Evolutionary conservation across 805 yeast genomes (phyloP), one percentile per base, ranked within the genome.

Genomic region (Starmerella geochares): DNA sequence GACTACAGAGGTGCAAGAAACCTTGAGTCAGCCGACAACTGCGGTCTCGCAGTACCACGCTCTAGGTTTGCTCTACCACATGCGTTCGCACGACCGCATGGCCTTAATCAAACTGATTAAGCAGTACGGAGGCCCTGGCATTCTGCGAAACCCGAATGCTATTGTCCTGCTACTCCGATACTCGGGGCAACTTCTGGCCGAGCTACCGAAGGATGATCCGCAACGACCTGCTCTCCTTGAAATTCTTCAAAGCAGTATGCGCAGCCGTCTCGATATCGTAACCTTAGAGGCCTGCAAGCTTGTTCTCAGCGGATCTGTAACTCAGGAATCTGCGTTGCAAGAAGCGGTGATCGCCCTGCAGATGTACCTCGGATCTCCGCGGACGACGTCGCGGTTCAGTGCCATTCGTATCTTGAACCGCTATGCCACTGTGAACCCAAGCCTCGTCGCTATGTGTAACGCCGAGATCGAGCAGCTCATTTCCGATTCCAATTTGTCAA

Each of bases 1-100:
- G 80, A 77, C 90, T 19, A 87, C 87, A 65, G 98, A 92, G 72
- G 81, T 94, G 14, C 88, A 84, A 67, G 97, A 92, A 65, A 81
- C 95, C n/a, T 79, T 87, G 44, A 77, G 85, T 19, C 73, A 72
- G 59, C 44, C 41, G 14, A 27, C 50, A 51, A 23, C 39, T 78
- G 14, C 94, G 19, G 82, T 86, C 73, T 76, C 94, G 52, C 97
- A 92, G 71, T 92, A 90, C 69, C 97, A 92, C 67, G 96, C 98
- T 2, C 72, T 92, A 58, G 96, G 96, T 21, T 74, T 92, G 60
- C 71, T 94, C 59, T 88, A 87, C 65, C 83, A 84, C 59, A 75
- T 92, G 67, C 79, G 94, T 65, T 81, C 81, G 61, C 94, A 83
- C 65, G 98, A 92, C 65, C 81, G 83, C 60, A 86, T 92, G 90